Percentiles rank a stretch among this genome's conserved stretches.
Conservation (phyloP, 2,329 filamentous ascomycete species). For the Sclerotinia minor region DNA sequence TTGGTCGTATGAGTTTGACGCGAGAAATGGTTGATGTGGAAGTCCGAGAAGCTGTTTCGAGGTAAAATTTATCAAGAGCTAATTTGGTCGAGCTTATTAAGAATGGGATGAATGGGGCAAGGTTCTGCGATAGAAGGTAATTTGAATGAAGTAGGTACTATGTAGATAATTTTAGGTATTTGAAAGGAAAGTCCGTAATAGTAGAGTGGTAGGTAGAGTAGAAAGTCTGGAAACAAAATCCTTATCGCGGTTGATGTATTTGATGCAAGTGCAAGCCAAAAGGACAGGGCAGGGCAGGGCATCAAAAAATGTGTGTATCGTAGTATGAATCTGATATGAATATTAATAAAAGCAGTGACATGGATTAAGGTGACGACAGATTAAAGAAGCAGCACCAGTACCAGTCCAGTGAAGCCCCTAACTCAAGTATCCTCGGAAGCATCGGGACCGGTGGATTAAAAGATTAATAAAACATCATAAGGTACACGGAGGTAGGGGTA, state of each 20-base stretch:
- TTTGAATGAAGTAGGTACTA: background rate
- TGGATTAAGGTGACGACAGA: background rate
- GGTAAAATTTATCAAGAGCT: background rate
- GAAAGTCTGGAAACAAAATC: background rate
- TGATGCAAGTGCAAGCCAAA: background rate
- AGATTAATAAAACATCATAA: background rate
- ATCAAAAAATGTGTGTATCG: background rate
- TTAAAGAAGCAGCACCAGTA: no score
- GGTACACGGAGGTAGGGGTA: no score
- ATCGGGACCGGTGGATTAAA: background rate
- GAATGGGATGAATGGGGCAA: background rate
- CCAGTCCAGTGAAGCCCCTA: no score
- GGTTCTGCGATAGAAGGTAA: background rate
- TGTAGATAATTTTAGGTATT: background rate
- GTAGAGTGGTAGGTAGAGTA: no score
- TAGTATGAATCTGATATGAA: background rate
- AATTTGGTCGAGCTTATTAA: background rate
- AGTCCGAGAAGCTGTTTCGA: conserved; percentile 13
- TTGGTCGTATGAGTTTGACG: background rate
- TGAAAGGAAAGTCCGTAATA: conserved; percentile 3
- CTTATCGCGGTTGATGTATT: conserved; percentile 11
- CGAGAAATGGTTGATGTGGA: conserved; percentile 12
- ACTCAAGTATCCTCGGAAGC: background rate
- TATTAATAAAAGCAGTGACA: conserved; percentile 2
- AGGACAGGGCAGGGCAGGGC: background rate